A percentile compares a stretch with the other conserved stretches of the same genome.
Conservation (phyloP, 2,329 filamentous ascomycete species). For the Fusarium sp. region DNA sequence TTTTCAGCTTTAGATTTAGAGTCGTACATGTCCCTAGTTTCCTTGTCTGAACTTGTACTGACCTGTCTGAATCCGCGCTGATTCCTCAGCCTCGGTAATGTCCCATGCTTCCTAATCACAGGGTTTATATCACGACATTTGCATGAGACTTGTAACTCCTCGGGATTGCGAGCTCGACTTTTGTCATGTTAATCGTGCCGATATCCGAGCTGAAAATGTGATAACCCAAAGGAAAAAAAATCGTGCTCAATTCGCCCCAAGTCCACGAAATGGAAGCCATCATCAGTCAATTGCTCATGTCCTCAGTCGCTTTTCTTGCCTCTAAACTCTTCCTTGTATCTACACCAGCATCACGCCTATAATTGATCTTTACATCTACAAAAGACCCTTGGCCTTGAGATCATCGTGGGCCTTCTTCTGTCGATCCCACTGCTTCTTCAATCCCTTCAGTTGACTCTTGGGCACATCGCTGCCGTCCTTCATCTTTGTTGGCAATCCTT, state of each 20-base stretch:
- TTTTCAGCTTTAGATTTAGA: neutral
- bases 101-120: neutral
- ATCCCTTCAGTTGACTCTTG: conserved; percentile 82
- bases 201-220: conserved; percentile 2
- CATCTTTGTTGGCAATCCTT: conserved; percentile 82
- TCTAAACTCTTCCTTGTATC: conserved; percentile 27
- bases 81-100: neutral
- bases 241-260: neutral
- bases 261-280: neutral
- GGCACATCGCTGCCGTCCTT: conserved; percentile 82
- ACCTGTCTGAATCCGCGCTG: neutral
- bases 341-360: conserved; percentile 1
- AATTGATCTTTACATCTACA: conserved; percentile 21
- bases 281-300: neutral
- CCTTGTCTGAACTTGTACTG: neutral
- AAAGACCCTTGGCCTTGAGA: conserved; percentile 49
- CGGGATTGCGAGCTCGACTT: neutral
- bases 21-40: neutral
- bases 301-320: conserved; percentile 24
- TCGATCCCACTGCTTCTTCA: conserved; percentile 89
- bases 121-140: conserved; percentile 17
- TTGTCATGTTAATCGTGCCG: neutral
- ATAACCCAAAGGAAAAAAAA: neutral
- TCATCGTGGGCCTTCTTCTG: conserved; percentile 88
- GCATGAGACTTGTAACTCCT: neutral